Conservation (phyloP, 306 rosid genomes). For the Citrullus colocynthis region DNA sequence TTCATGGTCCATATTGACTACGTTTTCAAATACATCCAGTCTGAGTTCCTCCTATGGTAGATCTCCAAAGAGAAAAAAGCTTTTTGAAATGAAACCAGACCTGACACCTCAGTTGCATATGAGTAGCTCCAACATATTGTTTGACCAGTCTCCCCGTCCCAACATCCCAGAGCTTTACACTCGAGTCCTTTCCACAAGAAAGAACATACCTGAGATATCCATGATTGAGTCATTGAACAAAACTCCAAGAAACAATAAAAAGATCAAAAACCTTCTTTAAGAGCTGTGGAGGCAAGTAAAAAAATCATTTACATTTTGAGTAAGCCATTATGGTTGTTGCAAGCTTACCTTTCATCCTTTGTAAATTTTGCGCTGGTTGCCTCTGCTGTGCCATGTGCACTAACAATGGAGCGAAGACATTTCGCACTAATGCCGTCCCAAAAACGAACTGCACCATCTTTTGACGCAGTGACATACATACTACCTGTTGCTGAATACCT, state of each 20-base stretch:
- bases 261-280: not conserved
- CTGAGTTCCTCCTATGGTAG: not conserved
- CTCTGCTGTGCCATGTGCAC: conserved; percentile 72
- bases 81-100: conserved; percentile 17
- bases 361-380: conserved; percentile 80
- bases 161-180: conserved; percentile 84
- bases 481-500: conserved; percentile 70
- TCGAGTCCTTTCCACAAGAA: conserved; percentile 86
- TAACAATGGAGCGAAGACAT: conserved; percentile 56
- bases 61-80: not conserved
- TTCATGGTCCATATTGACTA: not conserved
- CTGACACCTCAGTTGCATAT: conserved; percentile 68
- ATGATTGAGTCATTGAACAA: not conserved
- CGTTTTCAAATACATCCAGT: not conserved
- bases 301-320: not conserved
- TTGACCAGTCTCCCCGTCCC: conserved; percentile 74
- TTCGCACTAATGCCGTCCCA: conserved; percentile 85
- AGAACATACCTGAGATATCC: conserved; percentile 57
- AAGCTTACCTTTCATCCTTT: conserved; percentile 53
- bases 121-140: conserved; percentile 74
- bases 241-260: not conserved
- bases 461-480: conserved; percentile 88
- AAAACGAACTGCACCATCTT: conserved; percentile 66
- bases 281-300: not conserved
- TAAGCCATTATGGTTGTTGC: not conserved